Evolutionary conservation across 2,329 filamentous ascomycete genomes (phyloP).

Genomic region (Neofusicoccum kwambonambiense): DNA sequence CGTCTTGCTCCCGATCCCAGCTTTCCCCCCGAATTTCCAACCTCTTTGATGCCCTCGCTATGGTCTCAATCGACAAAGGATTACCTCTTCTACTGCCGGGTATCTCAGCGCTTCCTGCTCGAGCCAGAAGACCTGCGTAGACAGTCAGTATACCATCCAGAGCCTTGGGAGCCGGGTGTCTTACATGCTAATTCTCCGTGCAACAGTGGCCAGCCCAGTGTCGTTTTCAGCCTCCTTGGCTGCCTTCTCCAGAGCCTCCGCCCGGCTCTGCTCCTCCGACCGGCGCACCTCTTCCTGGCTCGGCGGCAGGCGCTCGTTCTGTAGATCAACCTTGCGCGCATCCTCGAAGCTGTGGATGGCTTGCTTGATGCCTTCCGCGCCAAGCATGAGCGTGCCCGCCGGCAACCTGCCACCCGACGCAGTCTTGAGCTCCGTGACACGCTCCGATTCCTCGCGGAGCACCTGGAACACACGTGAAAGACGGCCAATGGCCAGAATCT

Average conservation of each 20-base stretch:
- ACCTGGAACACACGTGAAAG: slow-evolving; percentile 98
- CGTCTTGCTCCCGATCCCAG: not conserved
- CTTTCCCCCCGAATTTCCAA: not conserved
- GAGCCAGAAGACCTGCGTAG: slow-evolving; percentile 41
- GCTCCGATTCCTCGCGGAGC: slow-evolving; percentile 92
- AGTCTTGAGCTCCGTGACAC: slow-evolving; percentile 96
- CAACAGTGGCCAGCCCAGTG: slow-evolving; percentile 78
- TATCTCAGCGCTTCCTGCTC: slow-evolving; percentile 32
- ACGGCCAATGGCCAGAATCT: slow-evolving; percentile 95
- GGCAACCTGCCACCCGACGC: slow-evolving; percentile 89
- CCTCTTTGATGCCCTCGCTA: slow-evolving; percentile 16
- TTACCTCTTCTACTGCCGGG: slow-evolving; percentile 11
- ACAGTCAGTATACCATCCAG: not conserved
- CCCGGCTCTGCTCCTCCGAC: slow-evolving; percentile 76
- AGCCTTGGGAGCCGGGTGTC: slow-evolving; percentile 33
- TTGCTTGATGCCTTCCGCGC: slow-evolving; percentile 97
- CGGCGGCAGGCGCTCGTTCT: slow-evolving; percentile 92
- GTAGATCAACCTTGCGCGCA: slow-evolving; percentile 91
- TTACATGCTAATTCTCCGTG: slow-evolving; percentile 94
- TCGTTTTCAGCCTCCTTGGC: slow-evolving; percentile 90
- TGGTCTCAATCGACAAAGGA: slow-evolving; percentile 10
- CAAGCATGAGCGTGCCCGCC: slow-evolving; percentile 94
- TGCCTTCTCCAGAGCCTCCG: slow-evolving; percentile 81
- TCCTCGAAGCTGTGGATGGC: slow-evolving; percentile 97
- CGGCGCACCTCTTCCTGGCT: slow-evolving; percentile 87